A percentile compares a stretch with the other conserved stretches of the same genome.
Evolutionary conservation across 1,139 yeast genomes (phyloP).

Genomic region (Tardiomyces blankii): DNA sequence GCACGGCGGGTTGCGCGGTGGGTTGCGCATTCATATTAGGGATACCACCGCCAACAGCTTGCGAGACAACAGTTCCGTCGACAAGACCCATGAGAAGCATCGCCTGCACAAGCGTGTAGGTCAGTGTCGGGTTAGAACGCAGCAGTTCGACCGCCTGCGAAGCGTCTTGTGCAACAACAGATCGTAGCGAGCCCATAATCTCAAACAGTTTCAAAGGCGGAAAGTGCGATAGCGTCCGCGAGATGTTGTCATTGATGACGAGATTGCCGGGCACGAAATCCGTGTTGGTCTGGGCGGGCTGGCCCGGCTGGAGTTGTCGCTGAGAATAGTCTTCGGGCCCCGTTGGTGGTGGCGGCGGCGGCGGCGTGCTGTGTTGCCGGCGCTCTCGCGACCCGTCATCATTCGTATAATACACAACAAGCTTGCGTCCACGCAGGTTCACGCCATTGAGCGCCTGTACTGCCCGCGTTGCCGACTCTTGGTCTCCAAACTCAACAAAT

Average conservation of each 20-base stretch:
- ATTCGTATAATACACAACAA: conserved; percentile 59
- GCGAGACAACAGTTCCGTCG: conserved; percentile 39
- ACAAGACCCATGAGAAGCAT: conserved; percentile 49
- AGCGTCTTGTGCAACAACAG: conserved; percentile 53
- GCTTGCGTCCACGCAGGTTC: conserved; percentile 49
- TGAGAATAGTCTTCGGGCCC: too few relatives aligned
- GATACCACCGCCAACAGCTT: conserved; percentile 8
- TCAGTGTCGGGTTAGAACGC: conserved; percentile 63
- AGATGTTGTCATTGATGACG: conserved; percentile 50
- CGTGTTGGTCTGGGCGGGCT: conserved; percentile 12
- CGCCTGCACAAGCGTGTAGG: conserved; percentile 74
- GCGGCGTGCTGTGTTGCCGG: conserved; percentile 22
- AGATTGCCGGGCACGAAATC: conserved; percentile 22
- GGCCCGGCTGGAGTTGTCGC: conserved; percentile 32
- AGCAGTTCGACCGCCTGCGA: conserved; percentile 52
- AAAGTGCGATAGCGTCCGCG: conserved; percentile 45
- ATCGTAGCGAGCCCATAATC: conserved; percentile 50
- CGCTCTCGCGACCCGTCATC: conserved; percentile 20
- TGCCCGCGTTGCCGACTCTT: conserved; percentile 21
- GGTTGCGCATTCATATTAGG: conserved; percentile 1
- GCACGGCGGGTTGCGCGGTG: background rate
- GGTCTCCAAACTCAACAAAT: conserved; percentile 13
- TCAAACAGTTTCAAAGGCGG: conserved; percentile 47
- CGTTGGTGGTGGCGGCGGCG: conserved; percentile 31
- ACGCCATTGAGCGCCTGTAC: conserved; percentile 20